Conservation (phyloP, 768 basidiomycete genomes). For the Collybiopsis confluens region DNA sequence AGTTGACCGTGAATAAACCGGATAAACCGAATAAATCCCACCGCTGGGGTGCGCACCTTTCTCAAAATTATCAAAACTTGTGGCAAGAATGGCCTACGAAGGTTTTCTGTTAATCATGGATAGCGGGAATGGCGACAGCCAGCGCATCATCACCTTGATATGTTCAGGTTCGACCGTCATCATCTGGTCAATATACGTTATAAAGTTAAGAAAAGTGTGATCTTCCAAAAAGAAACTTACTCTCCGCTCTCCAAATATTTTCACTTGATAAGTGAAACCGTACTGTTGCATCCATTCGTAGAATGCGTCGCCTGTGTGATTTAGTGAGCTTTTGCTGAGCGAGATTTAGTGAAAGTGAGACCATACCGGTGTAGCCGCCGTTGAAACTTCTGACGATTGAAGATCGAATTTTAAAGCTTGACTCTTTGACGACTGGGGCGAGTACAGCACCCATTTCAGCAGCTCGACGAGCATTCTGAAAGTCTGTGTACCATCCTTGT, state of each 20-base stretch:
- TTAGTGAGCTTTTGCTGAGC: too few relatives aligned
- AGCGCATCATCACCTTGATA: constrained; percentile 12
- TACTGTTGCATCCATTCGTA: constrained; percentile 6
- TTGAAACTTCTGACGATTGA: background rate
- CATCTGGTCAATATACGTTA: constrained; percentile 5
- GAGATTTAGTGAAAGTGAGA: background rate
- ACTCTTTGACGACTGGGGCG: background rate
- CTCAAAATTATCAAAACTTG: constrained; percentile 31
- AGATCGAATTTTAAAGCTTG: background rate
- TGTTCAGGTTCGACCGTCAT: constrained; percentile 5
- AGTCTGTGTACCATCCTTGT: background rate
- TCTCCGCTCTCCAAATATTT: constrained; percentile 1
- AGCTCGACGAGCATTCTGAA: background rate
- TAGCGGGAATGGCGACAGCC: constrained; percentile 7
- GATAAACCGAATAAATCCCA: constrained; percentile 4
- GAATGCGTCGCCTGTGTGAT: background rate
- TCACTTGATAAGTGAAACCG: background rate
- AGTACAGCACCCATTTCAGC: background rate
- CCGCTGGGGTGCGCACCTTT: constrained; percentile 23
- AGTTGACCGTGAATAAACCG: background rate
- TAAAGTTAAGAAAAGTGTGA: background rate
- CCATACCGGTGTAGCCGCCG: background rate
- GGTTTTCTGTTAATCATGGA: constrained; percentile 7
- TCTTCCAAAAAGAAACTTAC: background rate
- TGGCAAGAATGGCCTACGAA: constrained; percentile 28